Percentiles rank a stretch among this genome's conserved stretches.
These are phyloP conservation scores for Aspergillus puulaauensis DNA, from an alignment of 2,329 filamentous ascomycete species.

Conservation along the genomic window DNA sequence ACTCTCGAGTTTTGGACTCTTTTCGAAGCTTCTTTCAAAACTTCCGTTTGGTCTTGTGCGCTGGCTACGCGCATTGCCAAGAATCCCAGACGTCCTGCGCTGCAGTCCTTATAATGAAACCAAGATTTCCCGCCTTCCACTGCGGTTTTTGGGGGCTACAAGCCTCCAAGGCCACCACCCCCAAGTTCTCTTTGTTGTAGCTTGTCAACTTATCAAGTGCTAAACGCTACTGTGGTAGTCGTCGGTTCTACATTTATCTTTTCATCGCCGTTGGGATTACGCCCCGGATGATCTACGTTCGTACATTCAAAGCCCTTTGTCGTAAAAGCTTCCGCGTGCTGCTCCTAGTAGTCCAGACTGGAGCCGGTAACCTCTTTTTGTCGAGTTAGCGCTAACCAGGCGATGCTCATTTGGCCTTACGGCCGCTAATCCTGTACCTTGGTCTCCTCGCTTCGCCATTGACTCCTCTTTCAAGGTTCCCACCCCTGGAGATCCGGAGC, in stretches of 20 bases:
- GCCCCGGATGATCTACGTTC: slow-evolving; percentile 10
- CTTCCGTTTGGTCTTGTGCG: slow-evolving; percentile 5
- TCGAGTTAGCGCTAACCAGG: slow-evolving; percentile 22
- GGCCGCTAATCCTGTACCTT: slow-evolving; percentile 16
- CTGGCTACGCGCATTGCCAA: slow-evolving; percentile 7
- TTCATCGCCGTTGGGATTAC: slow-evolving; percentile 12
- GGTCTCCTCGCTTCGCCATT: slow-evolving; percentile 3
- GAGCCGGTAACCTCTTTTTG: slow-evolving; percentile 5
- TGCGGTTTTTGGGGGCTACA: slow-evolving; percentile 13
- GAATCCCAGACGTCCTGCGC: slow-evolving; percentile 1
- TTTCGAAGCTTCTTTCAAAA: slow-evolving; percentile 11
- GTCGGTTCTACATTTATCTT: slow-evolving; percentile 1
- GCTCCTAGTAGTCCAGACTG: not conserved
- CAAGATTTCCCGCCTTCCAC: not conserved
- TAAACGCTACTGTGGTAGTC: not conserved
- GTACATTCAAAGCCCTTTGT: slow-evolving; percentile 7
- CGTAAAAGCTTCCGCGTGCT: slow-evolving; percentile 3
- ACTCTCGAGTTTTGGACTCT: not conserved
- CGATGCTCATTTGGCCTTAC: slow-evolving; percentile 19
- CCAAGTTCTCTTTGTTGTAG: not conserved
- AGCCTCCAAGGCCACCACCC: not conserved
- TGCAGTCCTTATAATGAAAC: not conserved
- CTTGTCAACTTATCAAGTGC: slow-evolving; percentile 9
- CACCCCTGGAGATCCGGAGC: slow-evolving; percentile 23
- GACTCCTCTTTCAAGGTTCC: slow-evolving; percentile 17